These are phyloP conservation scores for Lyophyllum shimeji DNA, from an alignment of 768 basidiomycete genomes.

Conservation along the genomic window DNA sequence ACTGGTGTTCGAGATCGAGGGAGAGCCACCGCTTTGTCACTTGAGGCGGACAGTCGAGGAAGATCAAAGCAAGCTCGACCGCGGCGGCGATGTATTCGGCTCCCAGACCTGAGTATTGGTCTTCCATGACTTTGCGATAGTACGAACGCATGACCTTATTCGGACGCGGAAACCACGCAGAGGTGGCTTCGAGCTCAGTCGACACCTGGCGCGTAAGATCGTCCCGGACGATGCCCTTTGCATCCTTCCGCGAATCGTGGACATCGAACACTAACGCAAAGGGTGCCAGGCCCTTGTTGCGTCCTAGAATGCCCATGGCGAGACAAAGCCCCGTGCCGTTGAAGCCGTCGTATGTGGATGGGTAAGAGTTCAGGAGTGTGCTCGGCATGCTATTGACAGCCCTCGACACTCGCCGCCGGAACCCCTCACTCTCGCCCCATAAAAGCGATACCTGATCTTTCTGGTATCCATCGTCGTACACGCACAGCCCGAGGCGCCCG, in stretches of 20 bases:
- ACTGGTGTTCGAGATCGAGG: not conserved
- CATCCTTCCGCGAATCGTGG: not conserved
- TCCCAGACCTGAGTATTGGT: not conserved
- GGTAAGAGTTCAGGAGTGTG: not conserved
- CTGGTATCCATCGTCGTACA: not conserved
- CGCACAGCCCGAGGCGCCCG: not conserved
- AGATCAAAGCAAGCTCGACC: not conserved
- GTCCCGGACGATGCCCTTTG: not conserved
- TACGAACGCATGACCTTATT: not conserved
- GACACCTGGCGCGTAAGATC: not conserved
- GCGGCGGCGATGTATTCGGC: not conserved
- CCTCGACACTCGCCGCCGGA: not conserved
- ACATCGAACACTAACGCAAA: not conserved
- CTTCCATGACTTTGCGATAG: not conserved
- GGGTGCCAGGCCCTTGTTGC: not conserved
- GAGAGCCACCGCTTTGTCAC: not conserved
- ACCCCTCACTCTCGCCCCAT: not conserved
- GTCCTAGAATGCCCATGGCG: not conserved
- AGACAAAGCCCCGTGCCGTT: not conserved
- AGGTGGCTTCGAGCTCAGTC: not conserved
- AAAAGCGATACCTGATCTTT: not conserved
- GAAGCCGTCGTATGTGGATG: not conserved
- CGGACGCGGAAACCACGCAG: not conserved
- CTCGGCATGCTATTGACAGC: not conserved
- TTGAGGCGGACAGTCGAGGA: not conserved